phyloP scores from a whole-genome alignment of 2,329 filamentous ascomycete species.

The Ceratocystis alfenasii region DNA sequence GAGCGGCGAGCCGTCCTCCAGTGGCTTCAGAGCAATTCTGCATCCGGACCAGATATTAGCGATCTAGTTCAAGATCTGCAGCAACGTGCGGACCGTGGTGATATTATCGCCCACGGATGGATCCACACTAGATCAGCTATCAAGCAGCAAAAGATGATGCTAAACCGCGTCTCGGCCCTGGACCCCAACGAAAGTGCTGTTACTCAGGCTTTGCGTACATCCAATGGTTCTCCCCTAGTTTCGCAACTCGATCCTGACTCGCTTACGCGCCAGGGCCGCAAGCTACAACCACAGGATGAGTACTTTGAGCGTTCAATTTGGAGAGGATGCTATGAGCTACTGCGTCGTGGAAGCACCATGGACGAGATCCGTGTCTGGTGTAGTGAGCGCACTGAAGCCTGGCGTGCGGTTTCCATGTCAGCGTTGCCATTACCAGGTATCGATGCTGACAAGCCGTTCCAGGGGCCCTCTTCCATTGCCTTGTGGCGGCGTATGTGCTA shows the following conservation, averaged over 20 bases:
- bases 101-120: slow-evolving; percentile 80
- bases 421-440: slow-evolving; percentile 50
- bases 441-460: slow-evolving; percentile 33
- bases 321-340: slow-evolving; percentile 86
- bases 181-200: slow-evolving; percentile 50
- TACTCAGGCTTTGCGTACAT: slow-evolving; percentile 44
- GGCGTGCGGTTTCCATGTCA: slow-evolving; percentile 75
- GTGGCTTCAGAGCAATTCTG: slow-evolving; percentile 73
- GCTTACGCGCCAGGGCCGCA: slow-evolving; percentile 62
- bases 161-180: slow-evolving; percentile 49
- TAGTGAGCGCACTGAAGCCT: slow-evolving; percentile 70
- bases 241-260: slow-evolving; percentile 91
- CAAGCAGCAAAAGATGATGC: slow-evolving; percentile 75
- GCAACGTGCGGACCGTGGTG: slow-evolving; percentile 62
- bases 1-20: slow-evolving; percentile 71
- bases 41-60: slow-evolving; percentile 57
- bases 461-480: slow-evolving; percentile 35
- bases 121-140: slow-evolving; percentile 81
- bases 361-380: slow-evolving; percentile 75
- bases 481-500: slow-evolving; percentile 72
- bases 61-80: slow-evolving; percentile 65
- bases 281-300: slow-evolving; percentile 69
- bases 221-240: slow-evolving; percentile 54
- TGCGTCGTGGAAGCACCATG: slow-evolving; percentile 69
- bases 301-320: slow-evolving; percentile 85